A percentile compares a stretch with the other conserved stretches of the same genome.
These are phyloP conservation scores for Marasmius sp. DNA, from an alignment of 1,284 basidiomycete species.

Conservation along the genomic window DNA sequence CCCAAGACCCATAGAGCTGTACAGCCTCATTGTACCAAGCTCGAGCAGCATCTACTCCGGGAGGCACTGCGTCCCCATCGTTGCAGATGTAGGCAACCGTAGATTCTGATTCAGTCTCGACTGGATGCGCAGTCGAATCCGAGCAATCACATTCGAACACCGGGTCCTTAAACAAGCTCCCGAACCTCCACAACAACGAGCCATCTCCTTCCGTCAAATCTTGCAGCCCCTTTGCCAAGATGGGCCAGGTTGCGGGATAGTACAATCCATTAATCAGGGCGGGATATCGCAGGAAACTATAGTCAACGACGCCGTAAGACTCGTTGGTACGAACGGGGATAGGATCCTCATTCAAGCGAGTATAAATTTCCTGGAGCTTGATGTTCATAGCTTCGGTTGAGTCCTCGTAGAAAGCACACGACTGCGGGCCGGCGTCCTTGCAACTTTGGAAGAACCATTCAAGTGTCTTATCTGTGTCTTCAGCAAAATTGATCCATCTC, in stretches of 20 bases:
- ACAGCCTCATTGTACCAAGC: not conserved
- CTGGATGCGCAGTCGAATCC: not conserved
- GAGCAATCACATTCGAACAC: conserved; percentile 16
- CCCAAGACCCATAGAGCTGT: conserved; percentile 7
- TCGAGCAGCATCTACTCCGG: not conserved
- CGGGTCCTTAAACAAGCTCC: not conserved
- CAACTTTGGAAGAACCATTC: conserved; percentile 16
- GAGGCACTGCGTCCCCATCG: not conserved
- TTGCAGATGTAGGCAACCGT: not conserved
- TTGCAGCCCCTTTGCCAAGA: conserved; percentile 15
- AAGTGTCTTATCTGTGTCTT: conserved; percentile 13
- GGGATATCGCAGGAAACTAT: conserved; percentile 9
- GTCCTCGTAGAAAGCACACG: conserved; percentile 16
- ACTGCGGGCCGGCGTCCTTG: conserved; percentile 13
- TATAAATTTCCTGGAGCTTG: conserved; percentile 11
- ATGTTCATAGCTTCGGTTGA: conserved; percentile 8
- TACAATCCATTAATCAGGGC: conserved; percentile 14
- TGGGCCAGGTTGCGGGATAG: conserved; percentile 9
- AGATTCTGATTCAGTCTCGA: not conserved
- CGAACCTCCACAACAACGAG: conserved; percentile 12
- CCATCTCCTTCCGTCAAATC: conserved; percentile 16
- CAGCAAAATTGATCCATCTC: conserved; percentile 9
- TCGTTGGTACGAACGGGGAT: conserved; percentile 13
- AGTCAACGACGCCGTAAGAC: conserved; percentile 17
- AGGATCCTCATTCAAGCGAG: conserved; percentile 9